phyloP scores from a whole-genome alignment of 768 basidiomycete species.

The Clathrus columnatus region DNA sequence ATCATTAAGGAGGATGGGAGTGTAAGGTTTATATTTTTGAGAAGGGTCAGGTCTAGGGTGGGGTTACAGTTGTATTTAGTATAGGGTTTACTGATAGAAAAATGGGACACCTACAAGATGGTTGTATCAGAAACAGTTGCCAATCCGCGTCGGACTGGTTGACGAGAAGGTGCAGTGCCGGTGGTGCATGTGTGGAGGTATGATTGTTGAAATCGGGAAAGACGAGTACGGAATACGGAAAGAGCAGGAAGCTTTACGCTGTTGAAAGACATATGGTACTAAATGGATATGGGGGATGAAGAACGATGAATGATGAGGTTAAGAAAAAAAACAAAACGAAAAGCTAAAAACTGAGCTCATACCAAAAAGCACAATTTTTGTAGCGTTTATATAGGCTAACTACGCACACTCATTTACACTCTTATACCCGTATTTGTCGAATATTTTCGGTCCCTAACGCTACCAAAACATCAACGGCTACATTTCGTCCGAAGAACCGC shows the following conservation, averaged over 20 bases:
- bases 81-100: not conserved
- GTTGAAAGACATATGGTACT: too few relatives aligned
- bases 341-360: too few relatives aligned
- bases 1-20: conserved; percentile 22
- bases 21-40: conserved; percentile 28
- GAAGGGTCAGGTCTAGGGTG: conserved; percentile 23
- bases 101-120: not conserved
- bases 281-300: not conserved
- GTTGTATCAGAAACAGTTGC: not conserved
- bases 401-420: not conserved
- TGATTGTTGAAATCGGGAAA: too few relatives aligned
- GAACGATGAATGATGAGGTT: too few relatives aligned
- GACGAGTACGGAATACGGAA: not conserved
- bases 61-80: not conserved
- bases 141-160: not conserved
- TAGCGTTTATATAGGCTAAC: not conserved
- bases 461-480: too few relatives aligned
- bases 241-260: not conserved
- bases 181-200: too few relatives aligned
- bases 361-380: too few relatives aligned
- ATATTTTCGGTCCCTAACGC: not conserved
- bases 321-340: too few relatives aligned
- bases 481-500: not conserved
- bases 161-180: too few relatives aligned
- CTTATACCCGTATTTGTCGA: not conserved